phyloP scores from a whole-genome alignment of 192 early-diverging fungal genomes.

The Linnemannia schmuckeri region DNA sequence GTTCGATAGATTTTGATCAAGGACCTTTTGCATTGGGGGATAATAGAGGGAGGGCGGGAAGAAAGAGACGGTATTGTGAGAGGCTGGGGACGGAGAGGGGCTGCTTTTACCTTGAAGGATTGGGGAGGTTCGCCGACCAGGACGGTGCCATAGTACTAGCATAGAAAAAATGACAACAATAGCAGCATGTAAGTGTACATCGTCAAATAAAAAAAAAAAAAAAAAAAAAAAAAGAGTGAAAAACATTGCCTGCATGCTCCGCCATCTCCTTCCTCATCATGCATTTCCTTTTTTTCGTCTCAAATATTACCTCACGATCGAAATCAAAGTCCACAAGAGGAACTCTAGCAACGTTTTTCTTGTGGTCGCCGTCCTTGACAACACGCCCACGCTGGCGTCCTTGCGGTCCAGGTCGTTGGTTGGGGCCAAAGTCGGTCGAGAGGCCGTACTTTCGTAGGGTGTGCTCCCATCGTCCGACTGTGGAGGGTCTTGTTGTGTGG shows the following conservation, averaged over 20 bases:
- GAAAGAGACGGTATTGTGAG: neutral
- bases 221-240: neutral
- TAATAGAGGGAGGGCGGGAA: neutral
- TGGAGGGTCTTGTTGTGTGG: neutral
- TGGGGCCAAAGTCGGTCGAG: neutral
- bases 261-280: neutral
- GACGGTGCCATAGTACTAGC: conserved; percentile 24
- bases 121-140: conserved; percentile 25
- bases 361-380: neutral
- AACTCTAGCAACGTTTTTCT: neutral
- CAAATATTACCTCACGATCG: conserved; percentile 19
- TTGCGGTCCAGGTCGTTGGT: neutral
- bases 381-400: conserved; percentile 26
- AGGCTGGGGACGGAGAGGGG: neutral
- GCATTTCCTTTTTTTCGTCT: neutral
- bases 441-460: conserved; percentile 12
- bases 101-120: conserved; percentile 11
- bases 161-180: neutral
- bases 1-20: too few relatives aligned
- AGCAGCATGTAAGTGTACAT: neutral
- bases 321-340: conserved; percentile 30
- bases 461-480: conserved; percentile 11
- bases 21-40: too few relatives aligned
- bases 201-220: neutral
- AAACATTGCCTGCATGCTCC: neutral